phyloP scores from a whole-genome alignment of 2,329 filamentous ascomycete genomes.

The Cercospora sp. region DNA sequence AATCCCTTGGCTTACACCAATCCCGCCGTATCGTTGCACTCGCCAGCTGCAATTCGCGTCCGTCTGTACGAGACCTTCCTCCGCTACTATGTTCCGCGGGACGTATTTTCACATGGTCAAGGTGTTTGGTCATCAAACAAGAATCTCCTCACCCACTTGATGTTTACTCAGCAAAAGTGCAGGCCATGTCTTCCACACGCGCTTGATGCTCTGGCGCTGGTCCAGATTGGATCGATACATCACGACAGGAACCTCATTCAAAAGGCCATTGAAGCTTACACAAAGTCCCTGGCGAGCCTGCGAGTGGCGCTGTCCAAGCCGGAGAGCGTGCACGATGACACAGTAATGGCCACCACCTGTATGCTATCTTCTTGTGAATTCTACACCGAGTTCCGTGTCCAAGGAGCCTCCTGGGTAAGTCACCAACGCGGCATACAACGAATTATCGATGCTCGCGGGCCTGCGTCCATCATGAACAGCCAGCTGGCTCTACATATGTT shows the following conservation, averaged over 20 bases:
- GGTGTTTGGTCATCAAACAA: conserved; percentile 14
- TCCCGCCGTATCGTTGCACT: background rate
- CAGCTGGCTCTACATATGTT: conserved; percentile 30
- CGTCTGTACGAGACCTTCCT: conserved; percentile 29
- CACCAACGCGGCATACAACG: conserved; percentile 32
- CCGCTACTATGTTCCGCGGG: conserved; percentile 29
- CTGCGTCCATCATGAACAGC: conserved; percentile 24
- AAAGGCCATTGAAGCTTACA: conserved; percentile 28
- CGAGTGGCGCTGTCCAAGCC: conserved; percentile 15
- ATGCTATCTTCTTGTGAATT: conserved; percentile 33
- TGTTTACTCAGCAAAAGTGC: conserved; percentile 10
- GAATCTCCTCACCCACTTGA: conserved; percentile 23
- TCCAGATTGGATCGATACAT: conserved; percentile 31
- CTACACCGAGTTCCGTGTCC: conserved; percentile 32
- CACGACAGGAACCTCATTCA: conserved; percentile 27
- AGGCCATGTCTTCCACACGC: conserved; percentile 27
- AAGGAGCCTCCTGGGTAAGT: conserved; percentile 29
- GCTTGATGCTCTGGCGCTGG: conserved; percentile 32
- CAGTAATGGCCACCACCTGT: conserved; percentile 30
- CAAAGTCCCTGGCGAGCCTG: conserved; percentile 27
- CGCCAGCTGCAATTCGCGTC: conserved; percentile 10
- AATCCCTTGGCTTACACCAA: background rate
- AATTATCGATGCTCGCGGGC: conserved; percentile 31
- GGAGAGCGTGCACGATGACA: conserved; percentile 28
- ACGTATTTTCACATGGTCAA: conserved; percentile 9